Evolutionary conservation across 2,329 filamentous ascomycete species (phyloP), one percentile per base, ranked within the genome.

Genomic region (Pseudonectria foliicola): DNA sequence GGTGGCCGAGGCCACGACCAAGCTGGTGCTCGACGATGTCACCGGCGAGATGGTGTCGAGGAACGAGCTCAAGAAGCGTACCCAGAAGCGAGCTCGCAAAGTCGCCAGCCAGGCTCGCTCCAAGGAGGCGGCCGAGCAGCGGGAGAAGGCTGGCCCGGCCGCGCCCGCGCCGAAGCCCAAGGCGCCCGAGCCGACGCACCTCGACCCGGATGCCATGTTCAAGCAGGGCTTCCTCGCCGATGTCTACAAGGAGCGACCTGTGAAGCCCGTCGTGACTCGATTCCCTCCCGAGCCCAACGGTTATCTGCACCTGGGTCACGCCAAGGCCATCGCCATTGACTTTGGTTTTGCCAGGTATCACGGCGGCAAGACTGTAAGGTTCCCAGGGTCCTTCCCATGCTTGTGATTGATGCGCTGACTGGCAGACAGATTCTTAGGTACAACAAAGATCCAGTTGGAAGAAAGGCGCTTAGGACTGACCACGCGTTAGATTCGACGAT

Each of bases 261-360:
- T 69, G 29, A 74, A 73, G 46, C 63, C 67, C 11, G 77, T 82
- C 13, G 61, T 81, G 31, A 88, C 83, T 4, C 77, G 84, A 47
- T 89, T 90, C 55, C 85, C 85, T 3, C 85, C 85, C 13, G 85
- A 90, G 63, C 92, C 92, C 31, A 96, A 96, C 59, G 92, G 90
- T 35, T 95, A 83, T 58, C 74, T 95, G 8, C 89, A 95, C 56
- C 84, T 96, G 49, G 90, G 90, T 13, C 92, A 96, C 57, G 85
- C 84, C 46, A 96, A 96, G 67, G 90, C 92, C 14, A 95, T 96
- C 59, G 83, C 87, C 1, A 79, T 96, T 60, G 95, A 96, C 64
- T 96, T 96, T 63, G 90, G 90, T 6, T 96, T 95, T 58, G 90
- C 92, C 11, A 78, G 76, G 54, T 80, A 81, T 54, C 85, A 94